These are phyloP conservation scores for Maudiozyma turicensis DNA, from an alignment of 805 yeast genomes.

Conservation along the genomic window DNA sequence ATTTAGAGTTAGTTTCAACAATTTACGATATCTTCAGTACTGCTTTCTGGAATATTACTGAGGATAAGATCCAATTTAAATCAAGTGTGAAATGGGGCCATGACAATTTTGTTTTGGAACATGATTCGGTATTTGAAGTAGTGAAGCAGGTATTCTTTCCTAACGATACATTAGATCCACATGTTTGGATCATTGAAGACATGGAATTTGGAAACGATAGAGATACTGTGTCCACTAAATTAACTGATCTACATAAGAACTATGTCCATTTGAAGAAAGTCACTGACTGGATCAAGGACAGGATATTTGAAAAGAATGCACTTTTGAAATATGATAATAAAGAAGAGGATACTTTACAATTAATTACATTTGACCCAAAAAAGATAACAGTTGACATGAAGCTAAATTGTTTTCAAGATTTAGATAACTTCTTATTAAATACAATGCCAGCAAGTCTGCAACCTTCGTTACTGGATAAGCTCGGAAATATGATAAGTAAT, in stretches of 20 bases:
- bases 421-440: constrained; percentile 5
- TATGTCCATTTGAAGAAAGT: constrained; percentile 10
- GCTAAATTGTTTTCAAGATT: constrained; percentile 6
- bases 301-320: constrained; percentile 9
- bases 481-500: constrained; percentile 14
- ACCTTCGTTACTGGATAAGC: neutral
- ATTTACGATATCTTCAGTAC: constrained; percentile 11
- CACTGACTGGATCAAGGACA: constrained; percentile 9
- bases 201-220: constrained; percentile 16
- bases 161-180: constrained; percentile 11
- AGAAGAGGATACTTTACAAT: neutral
- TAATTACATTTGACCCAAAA: neutral
- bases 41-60: constrained; percentile 19
- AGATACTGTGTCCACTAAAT: constrained; percentile 13
- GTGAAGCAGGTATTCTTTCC: constrained; percentile 12
- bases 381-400: neutral
- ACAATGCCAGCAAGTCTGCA: neutral
- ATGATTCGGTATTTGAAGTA: constrained; percentile 10
- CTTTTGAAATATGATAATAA: neutral
- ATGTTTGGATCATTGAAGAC: constrained; percentile 20
- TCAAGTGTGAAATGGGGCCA: constrained; percentile 4
- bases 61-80: constrained; percentile 9
- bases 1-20: constrained; percentile 14
- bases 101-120: constrained; percentile 12
- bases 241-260: constrained; percentile 10